A percentile compares a stretch with the other conserved stretches of the same genome.
Evolutionary conservation across 116 monocot genomes (phyloP).

Genomic region (Papilionanthe hybrid): DNA sequence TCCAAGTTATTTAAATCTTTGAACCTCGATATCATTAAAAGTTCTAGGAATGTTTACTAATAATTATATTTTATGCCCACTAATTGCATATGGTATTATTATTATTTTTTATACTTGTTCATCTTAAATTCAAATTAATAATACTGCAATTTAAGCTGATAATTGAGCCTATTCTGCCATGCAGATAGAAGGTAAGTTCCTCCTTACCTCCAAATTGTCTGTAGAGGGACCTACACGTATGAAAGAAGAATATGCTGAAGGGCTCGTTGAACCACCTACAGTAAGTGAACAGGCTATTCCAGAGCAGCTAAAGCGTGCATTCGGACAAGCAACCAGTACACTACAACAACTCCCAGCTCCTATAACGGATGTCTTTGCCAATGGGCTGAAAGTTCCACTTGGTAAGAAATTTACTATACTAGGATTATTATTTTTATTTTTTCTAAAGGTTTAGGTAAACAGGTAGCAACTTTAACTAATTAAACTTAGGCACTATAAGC

Average conservation of each 20-base stretch:
- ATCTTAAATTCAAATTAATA: background rate
- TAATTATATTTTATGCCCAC: background rate
- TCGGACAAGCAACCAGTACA: constrained; percentile 51
- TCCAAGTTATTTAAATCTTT: background rate
- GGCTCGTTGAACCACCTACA: constrained; percentile 64
- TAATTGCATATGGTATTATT: background rate
- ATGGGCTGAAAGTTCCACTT: constrained; percentile 78
- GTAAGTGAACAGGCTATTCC: constrained; percentile 74
- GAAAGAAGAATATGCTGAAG: constrained; percentile 98
- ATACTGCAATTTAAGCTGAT: background rate
- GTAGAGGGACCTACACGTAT: constrained; percentile 82
- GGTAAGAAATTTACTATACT: constrained; percentile 43
- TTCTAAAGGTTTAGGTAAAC: background rate
- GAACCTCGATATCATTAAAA: background rate
- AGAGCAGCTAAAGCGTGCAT: constrained; percentile 62
- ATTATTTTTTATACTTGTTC: background rate
- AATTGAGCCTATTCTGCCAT: background rate
- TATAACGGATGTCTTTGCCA: constrained; percentile 60
- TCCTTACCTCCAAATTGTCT: constrained; percentile 64
- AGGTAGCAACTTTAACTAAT: background rate
- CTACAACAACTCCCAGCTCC: constrained; percentile 78
- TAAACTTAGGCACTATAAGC: background rate
- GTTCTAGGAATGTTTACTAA: background rate
- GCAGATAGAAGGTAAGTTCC: constrained; percentile 78
- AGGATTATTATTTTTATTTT: background rate